Base-by-base conservation (phyloP, 805 yeast species). In the Tanozyma kutaoensis region DNA sequence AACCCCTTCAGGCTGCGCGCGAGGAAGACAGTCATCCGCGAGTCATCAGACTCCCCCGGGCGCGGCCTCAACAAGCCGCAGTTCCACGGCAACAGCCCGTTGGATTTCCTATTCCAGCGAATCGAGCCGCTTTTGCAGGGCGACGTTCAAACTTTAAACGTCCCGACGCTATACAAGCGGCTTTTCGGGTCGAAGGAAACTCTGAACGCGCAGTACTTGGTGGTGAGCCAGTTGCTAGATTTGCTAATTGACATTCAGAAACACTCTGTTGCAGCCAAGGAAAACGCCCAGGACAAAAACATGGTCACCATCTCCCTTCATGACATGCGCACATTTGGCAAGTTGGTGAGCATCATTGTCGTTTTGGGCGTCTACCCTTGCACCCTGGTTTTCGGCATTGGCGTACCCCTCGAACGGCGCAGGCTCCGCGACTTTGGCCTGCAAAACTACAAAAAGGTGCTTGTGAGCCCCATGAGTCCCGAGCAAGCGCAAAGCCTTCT, bases 301-400 rank as follows among this genome's bases (percentile, higher is more conserved):
- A 36, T 68, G 26, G 58, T 79, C 8, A 58, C 77, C 7, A 75
- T 88, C 11, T 81, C 96, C 0, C 58, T 88, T 8, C 85, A 82
- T 40, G 97, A 91, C 46, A 73, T 88, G 65, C 78, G 74, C 44
- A 65, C 70, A 4, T 67, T 91, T 30, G 76, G 78, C 20, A 66
- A 62, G 14, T 43, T 88, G 24, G 48, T 78, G 12, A 77, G 75
- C 35, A 31, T 77, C 8, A 57, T 86, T 2, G 69, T 85, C 0
- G 49, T 77, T 2, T 76, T 74, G 36, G 86, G 93, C 0, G 59
- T 88, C 0, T 77, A 76, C 37, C 70, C 85, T 0, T 66, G 69
- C 27, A 34, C 82, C 1, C 68, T 74, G 0, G 32, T 46, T 2
- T 58, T 52, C 7, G 66, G 66, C 2, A 58, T 74, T 14, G 80